phyloP scores from a whole-genome alignment of 179 eudicot genomes.

The Drosera spatulata region DNA sequence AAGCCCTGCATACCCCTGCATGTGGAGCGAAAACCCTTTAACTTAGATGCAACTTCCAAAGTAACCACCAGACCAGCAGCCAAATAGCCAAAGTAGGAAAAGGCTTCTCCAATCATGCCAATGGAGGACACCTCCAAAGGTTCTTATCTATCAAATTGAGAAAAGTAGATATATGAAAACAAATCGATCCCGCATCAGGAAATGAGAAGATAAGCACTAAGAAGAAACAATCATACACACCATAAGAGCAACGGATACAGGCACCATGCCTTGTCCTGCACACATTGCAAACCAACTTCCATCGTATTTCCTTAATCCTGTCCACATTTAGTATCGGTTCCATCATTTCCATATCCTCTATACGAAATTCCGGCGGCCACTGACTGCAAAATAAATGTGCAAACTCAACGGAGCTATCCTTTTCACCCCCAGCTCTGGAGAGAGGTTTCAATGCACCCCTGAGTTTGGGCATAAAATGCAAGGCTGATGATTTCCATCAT shows the following conservation, averaged over 20 bases:
- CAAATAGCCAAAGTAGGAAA: constrained; percentile 3
- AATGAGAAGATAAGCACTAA: constrained; percentile 53
- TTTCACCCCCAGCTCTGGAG: constrained; percentile 31
- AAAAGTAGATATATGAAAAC: too few relatives aligned
- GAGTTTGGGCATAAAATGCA: constrained; percentile 73
- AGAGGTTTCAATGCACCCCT: constrained; percentile 85
- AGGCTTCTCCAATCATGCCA: neutral
- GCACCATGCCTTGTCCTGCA: constrained; percentile 81
- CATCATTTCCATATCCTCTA: constrained; percentile 70
- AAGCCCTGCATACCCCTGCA: constrained; percentile 85
- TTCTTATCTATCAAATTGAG: too few relatives aligned
- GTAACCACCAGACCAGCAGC: too few relatives aligned
- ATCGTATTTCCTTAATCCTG: too few relatives aligned
- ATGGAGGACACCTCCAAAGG: too few relatives aligned
- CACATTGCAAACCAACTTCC: too few relatives aligned
- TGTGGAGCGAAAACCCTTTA: neutral
- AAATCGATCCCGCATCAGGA: neutral
- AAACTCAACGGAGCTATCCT: constrained; percentile 34
- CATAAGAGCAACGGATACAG: constrained; percentile 29
- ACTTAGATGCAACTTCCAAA: neutral
- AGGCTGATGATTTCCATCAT: constrained; percentile 26
- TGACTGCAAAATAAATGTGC: constrained; percentile 87
- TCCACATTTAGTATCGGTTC: constrained; percentile 69
- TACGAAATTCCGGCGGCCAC: constrained; percentile 86
- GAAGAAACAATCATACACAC: too few relatives aligned